Conservation (phyloP, 2,329 filamentous ascomycete genomes). For the Lachnum nothofagi region DNA sequence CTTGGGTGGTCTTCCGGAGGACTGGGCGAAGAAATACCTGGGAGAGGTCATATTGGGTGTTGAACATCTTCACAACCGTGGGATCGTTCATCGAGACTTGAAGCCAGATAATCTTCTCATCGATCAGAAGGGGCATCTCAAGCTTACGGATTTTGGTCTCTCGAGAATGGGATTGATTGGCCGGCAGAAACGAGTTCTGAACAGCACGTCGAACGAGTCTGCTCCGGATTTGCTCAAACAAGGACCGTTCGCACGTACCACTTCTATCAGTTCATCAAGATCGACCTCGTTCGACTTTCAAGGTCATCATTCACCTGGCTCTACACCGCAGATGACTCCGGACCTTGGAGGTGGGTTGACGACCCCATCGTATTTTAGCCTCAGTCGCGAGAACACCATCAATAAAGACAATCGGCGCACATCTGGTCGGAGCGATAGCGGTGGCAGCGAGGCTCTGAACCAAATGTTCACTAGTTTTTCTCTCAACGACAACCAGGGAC, state of each 20-base stretch:
- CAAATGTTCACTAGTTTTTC: constrained; percentile 78
- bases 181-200: constrained; percentile 88
- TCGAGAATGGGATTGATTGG: constrained; percentile 96
- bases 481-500: constrained; percentile 55
- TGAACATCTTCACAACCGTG: constrained; percentile 87
- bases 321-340: constrained; percentile 83
- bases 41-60: constrained; percentile 96
- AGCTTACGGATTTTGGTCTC: constrained; percentile 93
- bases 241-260: constrained; percentile 79
- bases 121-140: constrained; percentile 92
- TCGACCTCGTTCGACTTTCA: constrained; percentile 92
- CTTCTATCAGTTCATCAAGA: constrained; percentile 82
- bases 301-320: constrained; percentile 68
- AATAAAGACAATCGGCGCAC: constrained; percentile 62
- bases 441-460: constrained; percentile 77
- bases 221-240: constrained; percentile 89
- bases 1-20: constrained; percentile 83
- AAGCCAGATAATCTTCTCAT: constrained; percentile 98
- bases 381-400: constrained; percentile 54
- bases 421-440: constrained; percentile 86
- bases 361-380: constrained; percentile 89
- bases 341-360: constrained; percentile 61
- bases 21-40: constrained; percentile 97
- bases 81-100: constrained; percentile 92
- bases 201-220: constrained; percentile 69